phyloP scores from a whole-genome alignment of 805 yeast genomes.

The Saturnispora hagleri region DNA sequence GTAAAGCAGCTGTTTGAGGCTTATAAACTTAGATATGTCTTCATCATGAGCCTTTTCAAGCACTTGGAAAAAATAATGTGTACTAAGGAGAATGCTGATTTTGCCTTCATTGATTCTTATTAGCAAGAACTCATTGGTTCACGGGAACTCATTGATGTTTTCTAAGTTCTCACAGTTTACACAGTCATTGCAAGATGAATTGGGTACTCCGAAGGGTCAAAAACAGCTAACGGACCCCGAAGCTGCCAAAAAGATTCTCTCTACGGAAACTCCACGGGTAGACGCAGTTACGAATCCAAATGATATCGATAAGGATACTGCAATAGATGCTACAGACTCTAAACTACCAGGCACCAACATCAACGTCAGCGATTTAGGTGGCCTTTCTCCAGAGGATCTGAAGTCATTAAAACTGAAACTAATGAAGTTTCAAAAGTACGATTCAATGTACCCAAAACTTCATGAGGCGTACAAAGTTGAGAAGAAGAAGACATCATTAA shows the following conservation, averaged over 20 bases:
- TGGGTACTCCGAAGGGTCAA: constrained; percentile 17
- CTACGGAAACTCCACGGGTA: neutral
- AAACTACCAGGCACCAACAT: constrained; percentile 25
- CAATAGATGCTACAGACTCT: neutral
- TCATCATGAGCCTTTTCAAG: neutral
- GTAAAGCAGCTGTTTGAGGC: neutral
- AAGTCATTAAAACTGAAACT: constrained; percentile 43
- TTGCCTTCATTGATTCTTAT: neutral
- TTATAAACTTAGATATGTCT: neutral
- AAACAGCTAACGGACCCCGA: constrained; percentile 17
- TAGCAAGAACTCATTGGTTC: neutral
- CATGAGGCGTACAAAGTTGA: constrained; percentile 80
- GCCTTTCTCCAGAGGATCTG: neutral
- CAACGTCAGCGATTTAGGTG: constrained; percentile 28
- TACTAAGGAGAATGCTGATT: neutral
- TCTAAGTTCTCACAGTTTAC: constrained; percentile 4
- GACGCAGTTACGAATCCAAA: neutral
- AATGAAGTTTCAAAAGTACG: constrained; percentile 75
- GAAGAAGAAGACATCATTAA: constrained; percentile 53
- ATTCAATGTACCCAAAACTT: constrained; percentile 78
- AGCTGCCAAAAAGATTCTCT: constrained; percentile 17
- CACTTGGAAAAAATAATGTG: neutral
- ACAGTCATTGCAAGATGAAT: constrained; percentile 24
- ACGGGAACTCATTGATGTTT: neutral
- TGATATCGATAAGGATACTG: neutral